Conservation (phyloP, 306 rosid species). For the Cicer pinnatifidum region DNA sequence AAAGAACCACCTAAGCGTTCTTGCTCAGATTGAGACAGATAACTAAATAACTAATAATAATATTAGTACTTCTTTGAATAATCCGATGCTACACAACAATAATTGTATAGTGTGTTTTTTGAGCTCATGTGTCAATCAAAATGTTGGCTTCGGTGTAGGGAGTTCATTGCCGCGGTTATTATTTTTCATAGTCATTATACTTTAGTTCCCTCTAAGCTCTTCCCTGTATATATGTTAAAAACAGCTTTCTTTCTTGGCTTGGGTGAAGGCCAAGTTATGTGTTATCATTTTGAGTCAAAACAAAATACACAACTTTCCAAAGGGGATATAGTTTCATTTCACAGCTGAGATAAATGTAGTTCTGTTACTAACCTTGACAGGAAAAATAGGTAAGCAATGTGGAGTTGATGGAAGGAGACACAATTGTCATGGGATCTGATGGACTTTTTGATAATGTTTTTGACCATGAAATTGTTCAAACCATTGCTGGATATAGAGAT, state of each 20-base stretch:
- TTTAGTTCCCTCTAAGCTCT: neutral
- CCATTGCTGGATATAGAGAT: slow-evolving; percentile 53
- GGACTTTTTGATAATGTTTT: slow-evolving; percentile 84
- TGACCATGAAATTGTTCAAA: slow-evolving; percentile 67
- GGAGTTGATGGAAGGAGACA: slow-evolving; percentile 73
- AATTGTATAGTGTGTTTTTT: neutral
- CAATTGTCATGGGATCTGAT: slow-evolving; percentile 82
- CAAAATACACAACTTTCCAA: slow-evolving; percentile 24
- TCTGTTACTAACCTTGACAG: slow-evolving; percentile 38
- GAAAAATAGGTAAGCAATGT: slow-evolving; percentile 67
- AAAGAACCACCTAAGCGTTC: neutral
- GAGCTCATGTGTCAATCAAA: slow-evolving; percentile 5
- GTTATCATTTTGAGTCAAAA: neutral
- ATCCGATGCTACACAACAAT: neutral
- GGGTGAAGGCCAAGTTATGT: slow-evolving; percentile 29
- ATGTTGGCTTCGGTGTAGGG: slow-evolving; percentile 2
- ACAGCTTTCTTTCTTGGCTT: slow-evolving; percentile 2
- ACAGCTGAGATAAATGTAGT: slow-evolving; percentile 19
- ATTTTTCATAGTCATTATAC: neutral
- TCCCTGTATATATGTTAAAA: slow-evolving; percentile 10
- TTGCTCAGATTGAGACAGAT: neutral
- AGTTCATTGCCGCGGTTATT: neutral
- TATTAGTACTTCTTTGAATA: slow-evolving; percentile 9
- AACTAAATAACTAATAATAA: neutral
- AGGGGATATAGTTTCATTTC: slow-evolving; percentile 21